Percentiles rank a stretch among this genome's conserved stretches.
Evolutionary conservation across 148 eudicot species (phyloP).

Genomic region (Fallopia convolvulus): DNA sequence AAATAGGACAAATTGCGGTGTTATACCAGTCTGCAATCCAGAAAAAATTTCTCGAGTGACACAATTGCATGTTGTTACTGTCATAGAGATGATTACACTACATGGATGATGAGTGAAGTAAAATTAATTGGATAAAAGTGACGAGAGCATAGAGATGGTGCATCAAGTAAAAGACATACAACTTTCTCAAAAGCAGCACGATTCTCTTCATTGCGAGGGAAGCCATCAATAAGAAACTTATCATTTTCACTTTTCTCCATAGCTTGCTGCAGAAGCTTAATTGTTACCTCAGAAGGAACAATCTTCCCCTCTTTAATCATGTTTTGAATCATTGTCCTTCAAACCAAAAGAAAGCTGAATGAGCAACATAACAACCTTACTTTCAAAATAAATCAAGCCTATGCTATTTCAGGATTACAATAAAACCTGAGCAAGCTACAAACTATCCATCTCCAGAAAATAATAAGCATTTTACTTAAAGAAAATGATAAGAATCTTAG

Average conservation of each 20-base stretch:
- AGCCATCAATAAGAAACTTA: conserved; percentile 37
- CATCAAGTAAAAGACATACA: conserved; percentile 16
- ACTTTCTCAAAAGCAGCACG: conserved; percentile 23
- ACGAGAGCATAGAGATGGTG: background rate
- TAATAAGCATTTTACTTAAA: background rate
- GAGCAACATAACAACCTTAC: background rate
- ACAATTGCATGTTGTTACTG: background rate
- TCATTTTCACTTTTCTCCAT: conserved; percentile 20
- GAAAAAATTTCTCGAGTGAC: background rate
- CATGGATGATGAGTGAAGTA: background rate
- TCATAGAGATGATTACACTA: background rate
- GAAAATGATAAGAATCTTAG: background rate
- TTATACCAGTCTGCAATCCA: conserved; percentile 16
- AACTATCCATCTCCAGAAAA: background rate
- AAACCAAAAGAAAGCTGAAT: conserved; percentile 5
- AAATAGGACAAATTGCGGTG: conserved; percentile 17
- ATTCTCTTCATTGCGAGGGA: conserved; percentile 35
- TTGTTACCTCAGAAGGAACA: conserved; percentile 27
- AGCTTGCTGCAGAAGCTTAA: conserved; percentile 24
- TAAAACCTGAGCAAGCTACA: background rate
- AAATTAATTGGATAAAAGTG: background rate
- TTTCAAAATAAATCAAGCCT: background rate
- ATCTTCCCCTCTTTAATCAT: conserved; percentile 28
- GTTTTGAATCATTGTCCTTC: conserved; percentile 30
- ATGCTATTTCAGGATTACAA: background rate